Percentiles rank a stretch among this genome's conserved stretches.
Evolutionary conservation across 345 rosid species (phyloP).

Genomic region (Camelina neglecta): DNA sequence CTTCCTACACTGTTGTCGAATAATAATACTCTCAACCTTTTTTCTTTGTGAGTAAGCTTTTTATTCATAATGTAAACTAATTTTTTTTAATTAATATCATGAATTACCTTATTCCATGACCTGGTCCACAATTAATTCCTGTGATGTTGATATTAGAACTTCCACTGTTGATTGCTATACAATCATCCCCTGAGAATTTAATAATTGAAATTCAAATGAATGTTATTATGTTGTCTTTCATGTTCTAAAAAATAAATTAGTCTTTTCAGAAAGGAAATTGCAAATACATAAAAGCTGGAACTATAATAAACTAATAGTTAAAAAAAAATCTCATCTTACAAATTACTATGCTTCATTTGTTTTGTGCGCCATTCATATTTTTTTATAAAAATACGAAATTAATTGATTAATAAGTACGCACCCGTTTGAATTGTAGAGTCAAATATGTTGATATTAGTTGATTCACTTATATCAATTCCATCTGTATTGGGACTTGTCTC

Average conservation of each 20-base stretch:
- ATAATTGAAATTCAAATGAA: background rate
- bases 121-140: slow-evolving; percentile 39
- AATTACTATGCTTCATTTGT: too few species aligned
- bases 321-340: too few species aligned
- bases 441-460: slow-evolving; percentile 21
- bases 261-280: background rate
- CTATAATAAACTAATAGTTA: background rate
- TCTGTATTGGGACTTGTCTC: slow-evolving; percentile 35
- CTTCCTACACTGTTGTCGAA: slow-evolving; percentile 38
- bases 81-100: background rate
- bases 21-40: background rate
- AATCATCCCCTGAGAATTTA: slow-evolving; percentile 33
- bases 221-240: background rate
- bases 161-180: slow-evolving; percentile 40
- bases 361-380: background rate
- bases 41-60: background rate
- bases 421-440: slow-evolving; percentile 32
- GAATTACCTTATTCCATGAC: slow-evolving; percentile 44
- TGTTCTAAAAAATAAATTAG: background rate
- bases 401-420: background rate
- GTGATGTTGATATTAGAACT: slow-evolving; percentile 35
- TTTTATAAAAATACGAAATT: background rate
- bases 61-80: background rate
- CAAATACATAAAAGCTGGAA: background rate
- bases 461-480: slow-evolving; percentile 29